Evolutionary conservation across 2,329 filamentous ascomycete species (phyloP), one percentile per base, ranked within the genome.

Genomic region (Lasiodiplodia sp.): DNA sequence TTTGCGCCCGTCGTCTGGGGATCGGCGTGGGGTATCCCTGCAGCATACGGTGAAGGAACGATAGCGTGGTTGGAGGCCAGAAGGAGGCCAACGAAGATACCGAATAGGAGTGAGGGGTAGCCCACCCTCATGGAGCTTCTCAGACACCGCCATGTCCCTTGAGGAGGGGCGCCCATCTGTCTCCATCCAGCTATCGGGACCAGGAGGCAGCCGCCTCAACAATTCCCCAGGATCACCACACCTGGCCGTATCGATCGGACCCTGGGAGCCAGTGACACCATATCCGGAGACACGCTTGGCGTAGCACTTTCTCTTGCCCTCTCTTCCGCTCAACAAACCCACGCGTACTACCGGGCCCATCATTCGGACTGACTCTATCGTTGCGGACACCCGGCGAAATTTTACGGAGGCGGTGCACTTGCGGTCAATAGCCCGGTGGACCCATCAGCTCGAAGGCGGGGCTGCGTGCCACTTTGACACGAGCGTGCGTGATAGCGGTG

Each of bases 21-120:
- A 64, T 64, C 60, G 47, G 31, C 60, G 60, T 64, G 60, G 60
- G 47, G 60, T 52, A 37, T 52, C 60, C 47, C 21, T 63, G 47
- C 60, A 52, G 47, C 60, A 64, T 52, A 38, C 47, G 47, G 60
- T 52, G 51, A 52, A 52, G 60, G 60, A 47, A 52, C 47, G 14
- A 52, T 52, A 40, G 31, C 16, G 34, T 18, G 34, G 21, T 52
- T 52, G 28, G 28, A 31, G 60, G 60, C 47, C 60, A 21, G 34
- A 64, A 6, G n/a, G 21, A 21, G 47, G 44, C 60, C 58, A 49
- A 21, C 58, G 40, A 51, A 16, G 18, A 47, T 28, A 38, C 23
- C 60, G 60, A 64, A 64, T 64, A 52, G 60, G 31, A 64, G 60
- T 64, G 60, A 64, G 60, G 44, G 60, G 47, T n/a, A 21, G 16